Percentiles rank a stretch among this genome's conserved stretches.
phyloP scores from a whole-genome alignment of 306 rosid species.

The Quercus mongolica region DNA sequence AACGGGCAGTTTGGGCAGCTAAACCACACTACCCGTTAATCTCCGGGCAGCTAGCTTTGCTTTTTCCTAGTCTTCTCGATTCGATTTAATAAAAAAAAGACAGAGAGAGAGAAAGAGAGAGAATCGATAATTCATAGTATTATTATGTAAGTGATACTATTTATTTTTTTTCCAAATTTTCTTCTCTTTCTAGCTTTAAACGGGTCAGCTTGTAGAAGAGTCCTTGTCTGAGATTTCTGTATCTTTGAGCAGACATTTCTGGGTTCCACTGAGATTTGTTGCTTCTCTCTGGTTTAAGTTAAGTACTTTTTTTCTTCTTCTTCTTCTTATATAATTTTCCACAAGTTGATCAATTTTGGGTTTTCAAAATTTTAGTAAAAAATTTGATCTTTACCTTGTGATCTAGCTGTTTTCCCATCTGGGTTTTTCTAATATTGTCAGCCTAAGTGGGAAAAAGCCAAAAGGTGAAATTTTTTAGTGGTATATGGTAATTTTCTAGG shows the following conservation, averaged over 20 bases:
- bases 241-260: constrained; percentile 61
- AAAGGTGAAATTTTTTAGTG: constrained; percentile 36
- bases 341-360: constrained; percentile 29
- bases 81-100: constrained; percentile 8
- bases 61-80: constrained; percentile 17
- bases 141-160: neutral
- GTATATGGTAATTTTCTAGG: constrained; percentile 12
- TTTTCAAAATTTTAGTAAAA: constrained; percentile 15
- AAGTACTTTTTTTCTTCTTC: neutral
- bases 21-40: constrained; percentile 30
- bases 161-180: constrained; percentile 10
- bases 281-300: constrained; percentile 24
- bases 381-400: constrained; percentile 39
- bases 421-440: constrained; percentile 10
- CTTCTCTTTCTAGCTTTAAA: constrained; percentile 37
- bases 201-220: constrained; percentile 55
- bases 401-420: constrained; percentile 38
- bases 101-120: constrained; percentile 5
- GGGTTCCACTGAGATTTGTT: constrained; percentile 40
- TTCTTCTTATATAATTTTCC: constrained; percentile 12
- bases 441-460: constrained; percentile 3
- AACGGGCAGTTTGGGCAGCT: constrained; percentile 35
- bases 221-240: constrained; percentile 56
- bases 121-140: constrained; percentile 30
- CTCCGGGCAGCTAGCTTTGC: constrained; percentile 38